Percentiles rank a stretch among this genome's conserved stretches.
Conservation (phyloP, 2,329 filamentous ascomycete species). For the Cladosporium sp. region DNA sequence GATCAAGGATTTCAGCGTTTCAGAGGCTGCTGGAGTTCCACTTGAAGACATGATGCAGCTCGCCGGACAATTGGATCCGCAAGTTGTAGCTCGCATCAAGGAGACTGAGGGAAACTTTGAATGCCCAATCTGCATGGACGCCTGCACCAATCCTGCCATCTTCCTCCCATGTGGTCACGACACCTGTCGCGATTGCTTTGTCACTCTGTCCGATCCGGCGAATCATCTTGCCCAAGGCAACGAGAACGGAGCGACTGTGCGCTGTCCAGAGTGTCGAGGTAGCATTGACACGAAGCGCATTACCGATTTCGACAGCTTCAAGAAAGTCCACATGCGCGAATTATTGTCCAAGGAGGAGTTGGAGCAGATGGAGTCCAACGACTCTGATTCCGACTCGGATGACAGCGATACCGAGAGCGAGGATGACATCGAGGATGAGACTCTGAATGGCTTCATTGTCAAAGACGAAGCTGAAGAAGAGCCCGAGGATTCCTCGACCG, state of each 20-base stretch:
- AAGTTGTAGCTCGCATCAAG: conserved; percentile 64
- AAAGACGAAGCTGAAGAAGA: conserved; percentile 36
- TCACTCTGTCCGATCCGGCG: conserved; percentile 60
- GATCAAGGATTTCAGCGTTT: conserved; percentile 60
- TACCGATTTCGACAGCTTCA: conserved; percentile 70
- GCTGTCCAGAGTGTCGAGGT: conserved; percentile 73
- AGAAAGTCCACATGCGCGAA: conserved; percentile 63
- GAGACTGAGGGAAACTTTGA: conserved; percentile 57
- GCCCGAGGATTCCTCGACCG: conserved; percentile 17
- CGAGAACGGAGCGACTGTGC: conserved; percentile 49
- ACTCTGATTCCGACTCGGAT: conserved; percentile 28
- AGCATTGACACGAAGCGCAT: conserved; percentile 62
- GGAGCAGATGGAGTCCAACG: conserved; percentile 28
- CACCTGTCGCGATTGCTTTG: conserved; percentile 71
- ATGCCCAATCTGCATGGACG: conserved; percentile 80
- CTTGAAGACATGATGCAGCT: conserved; percentile 56
- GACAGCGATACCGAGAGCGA: conserved; percentile 50
- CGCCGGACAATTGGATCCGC: conserved; percentile 54
- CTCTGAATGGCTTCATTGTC: conserved; percentile 54
- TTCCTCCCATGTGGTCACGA: conserved; percentile 81
- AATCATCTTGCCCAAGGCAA: conserved; percentile 55
- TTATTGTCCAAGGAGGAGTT: conserved; percentile 33
- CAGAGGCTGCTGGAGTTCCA: conserved; percentile 43
- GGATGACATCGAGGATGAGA: conserved; percentile 37
- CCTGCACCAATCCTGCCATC: conserved; percentile 67